Base-by-base conservation (phyloP, 2,329 filamentous ascomycete species). In the Conoideocrella luteorostrata region DNA sequence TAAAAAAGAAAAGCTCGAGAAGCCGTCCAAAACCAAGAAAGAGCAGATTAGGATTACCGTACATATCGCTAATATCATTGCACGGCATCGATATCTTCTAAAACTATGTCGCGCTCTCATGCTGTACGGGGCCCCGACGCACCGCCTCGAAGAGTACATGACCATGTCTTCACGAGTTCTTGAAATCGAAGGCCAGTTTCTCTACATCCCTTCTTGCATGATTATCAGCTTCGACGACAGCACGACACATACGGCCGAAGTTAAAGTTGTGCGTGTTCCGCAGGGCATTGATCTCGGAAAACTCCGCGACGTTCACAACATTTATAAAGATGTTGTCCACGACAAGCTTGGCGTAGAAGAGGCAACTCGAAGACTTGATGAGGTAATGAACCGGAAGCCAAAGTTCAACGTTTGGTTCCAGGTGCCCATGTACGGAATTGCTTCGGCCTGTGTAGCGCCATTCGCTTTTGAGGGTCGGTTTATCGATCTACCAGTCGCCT, bases 141-240 rank as follows among this genome's bases (percentile, higher is more conserved):
- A 96, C 67, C 82, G 90, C 10, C 70, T 96, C 17, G 90, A 96
- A 63, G 86, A 95, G 59, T 95, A 95, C 62, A 83, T 96, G 78
- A 82, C 77, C 50, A 94, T 91, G 86, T 89, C 86, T 7, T 84
- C 90, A 2, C 77, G 86, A n/a, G 86, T 93, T 2, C 75, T 96
- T 29, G 86, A 90, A 62, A 90, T 95, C 13, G 86, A 95, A 51
- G 85, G 84, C 5, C 88, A 95, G 56, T 95, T 93, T 54, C 68
- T 95, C 18, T 96, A 95, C 59, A 79, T 95, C 23, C 89, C 90
- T 0, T 87, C 87, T 0, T 94, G 87, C 57, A 96, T 96, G 90
- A 86, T 96, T 45, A 85, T 95, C 58, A 91, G 88, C 4, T 95
- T 96, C 57, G 89, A 86, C 56, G 86, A 91, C 49, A 71, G 66